A percentile compares a stretch with the other conserved stretches of the same genome.
Evolutionary conservation across 768 basidiomycete genomes (phyloP).

Genomic region (Tephrocybe sp.): DNA sequence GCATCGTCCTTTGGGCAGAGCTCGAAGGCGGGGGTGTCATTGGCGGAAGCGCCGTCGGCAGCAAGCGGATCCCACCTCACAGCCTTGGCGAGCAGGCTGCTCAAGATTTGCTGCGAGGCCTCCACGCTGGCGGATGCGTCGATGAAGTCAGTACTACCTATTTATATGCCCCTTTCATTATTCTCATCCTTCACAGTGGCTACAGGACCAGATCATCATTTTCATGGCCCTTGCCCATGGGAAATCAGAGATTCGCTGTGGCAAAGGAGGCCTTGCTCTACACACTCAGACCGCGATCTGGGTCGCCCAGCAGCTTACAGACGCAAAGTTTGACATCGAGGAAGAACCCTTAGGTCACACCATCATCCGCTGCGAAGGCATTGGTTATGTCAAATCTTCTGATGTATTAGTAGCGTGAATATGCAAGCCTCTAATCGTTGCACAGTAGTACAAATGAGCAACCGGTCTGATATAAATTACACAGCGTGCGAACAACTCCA

Average conservation of each 20-base stretch:
- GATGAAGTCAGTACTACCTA: constrained; percentile 54
- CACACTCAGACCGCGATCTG: constrained; percentile 78
- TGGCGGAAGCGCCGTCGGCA: constrained; percentile 66
- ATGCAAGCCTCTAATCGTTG: not conserved
- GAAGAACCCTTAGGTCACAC: constrained; percentile 37
- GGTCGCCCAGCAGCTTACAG: constrained; percentile 65
- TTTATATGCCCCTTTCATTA: not conserved
- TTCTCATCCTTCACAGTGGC: constrained; percentile 24
- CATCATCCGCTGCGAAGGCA: constrained; percentile 60
- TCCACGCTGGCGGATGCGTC: constrained; percentile 67
- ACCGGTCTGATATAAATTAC: constrained; percentile 16
- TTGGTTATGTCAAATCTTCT: constrained; percentile 20
- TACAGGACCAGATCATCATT: constrained; percentile 76
- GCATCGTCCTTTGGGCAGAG: constrained; percentile 75
- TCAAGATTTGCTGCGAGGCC: constrained; percentile 49
- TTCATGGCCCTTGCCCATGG: constrained; percentile 74
- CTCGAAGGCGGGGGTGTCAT: constrained; percentile 64
- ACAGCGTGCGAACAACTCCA: not conserved
- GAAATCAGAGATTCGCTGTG: constrained; percentile 51
- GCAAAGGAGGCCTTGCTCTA: constrained; percentile 54
- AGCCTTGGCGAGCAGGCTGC: constrained; percentile 62
- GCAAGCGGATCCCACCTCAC: constrained; percentile 41
- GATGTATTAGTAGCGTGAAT: constrained; percentile 6
- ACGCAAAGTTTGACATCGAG: constrained; percentile 57
- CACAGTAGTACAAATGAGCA: not conserved